Conservation (phyloP, 1,284 basidiomycete species). For the Coniferiporia weirii region DNA sequence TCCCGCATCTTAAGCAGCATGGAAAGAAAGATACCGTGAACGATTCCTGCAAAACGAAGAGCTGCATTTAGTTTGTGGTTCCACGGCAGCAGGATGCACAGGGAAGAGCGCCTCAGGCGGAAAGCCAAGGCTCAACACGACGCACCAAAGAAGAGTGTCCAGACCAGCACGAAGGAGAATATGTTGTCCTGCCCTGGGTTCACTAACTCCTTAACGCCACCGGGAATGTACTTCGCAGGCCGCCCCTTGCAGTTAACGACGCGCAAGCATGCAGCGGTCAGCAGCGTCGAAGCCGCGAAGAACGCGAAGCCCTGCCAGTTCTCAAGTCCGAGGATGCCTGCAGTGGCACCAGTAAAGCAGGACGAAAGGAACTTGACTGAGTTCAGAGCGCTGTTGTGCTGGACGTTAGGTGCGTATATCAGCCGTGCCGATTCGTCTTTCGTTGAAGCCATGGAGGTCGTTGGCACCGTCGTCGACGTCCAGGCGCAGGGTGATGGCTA, state of each 20-base stretch:
- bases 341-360: constrained; percentile 78
- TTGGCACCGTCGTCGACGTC: background rate
- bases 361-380: constrained; percentile 73
- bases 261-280: constrained; percentile 61
- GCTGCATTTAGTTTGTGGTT: constrained; percentile 16
- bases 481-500: background rate
- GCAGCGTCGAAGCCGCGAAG: constrained; percentile 62
- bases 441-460: constrained; percentile 22
- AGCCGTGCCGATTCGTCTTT: constrained; percentile 51
- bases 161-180: constrained; percentile 81
- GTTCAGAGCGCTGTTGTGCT: constrained; percentile 60
- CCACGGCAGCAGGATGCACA: constrained; percentile 19
- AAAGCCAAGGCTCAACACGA: constrained; percentile 15
- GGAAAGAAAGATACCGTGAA: constrained; percentile 33
- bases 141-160: constrained; percentile 86
- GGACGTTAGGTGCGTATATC: constrained; percentile 67
- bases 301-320: constrained; percentile 78
- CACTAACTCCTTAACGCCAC: constrained; percentile 59
- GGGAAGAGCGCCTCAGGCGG: constrained; percentile 4
- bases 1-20: background rate
- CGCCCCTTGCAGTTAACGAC: constrained; percentile 65
- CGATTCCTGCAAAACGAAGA: constrained; percentile 31
- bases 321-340: constrained; percentile 81
- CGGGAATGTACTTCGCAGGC: constrained; percentile 53
- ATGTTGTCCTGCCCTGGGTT: constrained; percentile 84